Evolutionary conservation across 805 yeast species (phyloP), one percentile per base, ranked within the genome.

Genomic region (Lipomyces orientalis): DNA sequence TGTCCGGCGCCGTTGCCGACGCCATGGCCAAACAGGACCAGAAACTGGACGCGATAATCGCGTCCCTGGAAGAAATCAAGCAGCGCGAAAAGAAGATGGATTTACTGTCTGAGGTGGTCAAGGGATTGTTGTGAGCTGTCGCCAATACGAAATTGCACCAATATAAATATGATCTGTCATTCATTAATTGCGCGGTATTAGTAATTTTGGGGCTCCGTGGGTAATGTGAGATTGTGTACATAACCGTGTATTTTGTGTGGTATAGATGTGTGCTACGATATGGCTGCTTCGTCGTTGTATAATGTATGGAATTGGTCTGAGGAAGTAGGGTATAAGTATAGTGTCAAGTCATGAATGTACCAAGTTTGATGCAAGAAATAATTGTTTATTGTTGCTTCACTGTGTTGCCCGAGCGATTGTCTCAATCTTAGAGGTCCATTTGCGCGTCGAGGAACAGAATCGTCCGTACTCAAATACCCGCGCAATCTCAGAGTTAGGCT

Each of bases 121-220:
- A 61, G 61, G 51, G 54, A 8, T 37, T 61, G 64, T 54, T 61
- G 58, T 61, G 43, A 58, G 22, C 10, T 10, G 43, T 8, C 3
- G 43, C n/a, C 25, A 19, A 4, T 8, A 19, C 49, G 7, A 16
- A 43, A 39, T 25, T 14, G 9, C 49, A 43, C 7, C 6, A 43
- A 43, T 4, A 6, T 10, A 12, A 43, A 5, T n/a, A 19, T 3
- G n/a, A 43, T n/a, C 49, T 16, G 49, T n/a, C 49, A 43, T 16
- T n/a, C 49, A 43, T 43, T 43, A 43, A 16, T n/a, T 16, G 22
- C 49, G 25, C 49, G 22, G 22, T n/a, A 43, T 43, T 43, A 19
- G n/a, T 14, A 43, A 16, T 8, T 43, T 43, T 43, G 49, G 49
- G 49, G 7, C 2, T 37, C 14, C 43, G n/a, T 43, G 16, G 49